Base-by-base conservation (phyloP, 805 yeast genomes). In the Ogataea populi-albae region DNA sequence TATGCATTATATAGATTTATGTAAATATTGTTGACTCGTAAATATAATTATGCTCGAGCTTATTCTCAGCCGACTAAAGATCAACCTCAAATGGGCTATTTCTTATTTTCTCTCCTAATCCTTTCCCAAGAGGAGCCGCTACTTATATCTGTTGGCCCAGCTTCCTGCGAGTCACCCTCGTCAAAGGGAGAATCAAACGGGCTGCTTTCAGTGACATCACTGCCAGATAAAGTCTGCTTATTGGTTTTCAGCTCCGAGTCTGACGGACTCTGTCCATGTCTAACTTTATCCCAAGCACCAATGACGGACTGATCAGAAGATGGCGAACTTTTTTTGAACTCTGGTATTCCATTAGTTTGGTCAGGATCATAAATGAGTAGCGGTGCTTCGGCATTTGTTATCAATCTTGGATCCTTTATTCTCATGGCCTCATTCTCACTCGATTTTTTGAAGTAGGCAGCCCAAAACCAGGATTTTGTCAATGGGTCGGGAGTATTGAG, bases 331-430 rank as follows among this genome's bases (percentile, higher is more conserved):
- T 22, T 35, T 16, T 33, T 25, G 22, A 35, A 29, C 23, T 30
- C 42, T 5, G 36, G 40, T 17, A 34, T 27, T 7, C 45, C 41
- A 22, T 36, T 29, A 20, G 25, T 31, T 11, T 26, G 38, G 11
- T 31, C 32, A 12, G n/a, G 20, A 10, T 24, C 27, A 30, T 34
- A 0, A 38, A 26, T 20, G 33, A 33, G 15, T 7, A 32, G 19
- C 5, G 30, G 23, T 9, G 26, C 30, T 20, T 31, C 17, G 7
- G 25, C 19, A n/a, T 34, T 40, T 23, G 31, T 26, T 14, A 34
- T 18, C 4, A 28, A 17, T 47, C 69, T 60, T 5, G 88, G 88
- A 49, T 81, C 81, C 36, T 71, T 72, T 45, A 81, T 57, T 24
- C 73, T 63, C 32, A 66, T 65, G 15, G 65, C 66, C 0, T 81